phyloP scores from a whole-genome alignment of 257 asterid genomes.

The Galeopsis tetrahit region DNA sequence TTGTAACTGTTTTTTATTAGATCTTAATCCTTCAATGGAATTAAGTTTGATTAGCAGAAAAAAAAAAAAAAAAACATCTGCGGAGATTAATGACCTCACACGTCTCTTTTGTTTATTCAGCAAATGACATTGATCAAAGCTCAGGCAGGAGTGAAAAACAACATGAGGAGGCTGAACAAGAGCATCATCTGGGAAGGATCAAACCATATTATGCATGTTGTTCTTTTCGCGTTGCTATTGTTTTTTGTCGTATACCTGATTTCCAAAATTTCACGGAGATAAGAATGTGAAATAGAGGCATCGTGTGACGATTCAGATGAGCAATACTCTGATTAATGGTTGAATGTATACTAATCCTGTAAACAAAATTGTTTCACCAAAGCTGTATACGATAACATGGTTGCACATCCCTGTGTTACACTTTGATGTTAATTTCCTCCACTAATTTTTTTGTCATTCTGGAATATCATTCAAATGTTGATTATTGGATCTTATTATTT shows the following conservation, averaged over 20 bases:
- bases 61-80: too few relatives aligned
- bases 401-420: not conserved
- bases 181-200: conserved; percentile 73
- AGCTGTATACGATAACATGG: not conserved
- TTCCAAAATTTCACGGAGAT: conserved; percentile 61
- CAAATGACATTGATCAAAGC: conserved; percentile 83
- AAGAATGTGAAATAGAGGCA: conserved; percentile 5
- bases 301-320: not conserved
- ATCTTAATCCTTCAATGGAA: not conserved
- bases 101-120: conserved; percentile 39
- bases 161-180: conserved; percentile 72
- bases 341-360: not conserved
- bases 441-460: too few relatives aligned
- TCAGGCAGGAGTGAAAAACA: conserved; percentile 80
- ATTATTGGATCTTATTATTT: not conserved
- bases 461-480: not conserved
- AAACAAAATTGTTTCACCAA: not conserved
- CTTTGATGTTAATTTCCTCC: not conserved
- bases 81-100: not conserved
- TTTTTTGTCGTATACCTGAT: conserved; percentile 63
- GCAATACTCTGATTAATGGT: conserved; percentile 1
- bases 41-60: not conserved
- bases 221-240: conserved; percentile 66
- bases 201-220: conserved; percentile 68
- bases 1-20: not conserved